Evolutionary conservation across 116 monocot genomes (phyloP).

Genomic region (Iris pallida): DNA sequence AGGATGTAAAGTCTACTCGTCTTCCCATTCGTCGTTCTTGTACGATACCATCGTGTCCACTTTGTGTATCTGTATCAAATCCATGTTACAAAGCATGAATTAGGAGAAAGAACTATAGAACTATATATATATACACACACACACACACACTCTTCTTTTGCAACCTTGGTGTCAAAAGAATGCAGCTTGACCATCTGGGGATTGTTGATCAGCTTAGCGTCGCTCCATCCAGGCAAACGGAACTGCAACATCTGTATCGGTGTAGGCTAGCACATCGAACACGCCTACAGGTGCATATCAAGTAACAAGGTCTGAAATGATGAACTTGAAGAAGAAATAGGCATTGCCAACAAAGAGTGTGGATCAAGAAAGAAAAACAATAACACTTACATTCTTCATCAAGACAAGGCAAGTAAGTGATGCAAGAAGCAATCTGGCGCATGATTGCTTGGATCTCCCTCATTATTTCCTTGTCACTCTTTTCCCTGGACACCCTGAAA

Average conservation of each 20-base stretch:
- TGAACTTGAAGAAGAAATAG: background rate
- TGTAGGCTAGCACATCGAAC: conserved; percentile 93
- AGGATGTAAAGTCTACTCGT: no score
- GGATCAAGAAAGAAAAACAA: background rate
- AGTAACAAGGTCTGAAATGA: background rate
- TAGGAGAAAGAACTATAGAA: background rate
- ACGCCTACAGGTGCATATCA: conserved; percentile 39
- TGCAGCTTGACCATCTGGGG: conserved; percentile 97
- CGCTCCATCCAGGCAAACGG: conserved; percentile 92
- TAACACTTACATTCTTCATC: conserved; percentile 73
- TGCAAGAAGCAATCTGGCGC: conserved; percentile 93
- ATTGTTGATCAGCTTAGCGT: conserved; percentile 87
- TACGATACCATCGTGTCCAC: conserved; percentile 83
- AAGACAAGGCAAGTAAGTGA: conserved; percentile 95
- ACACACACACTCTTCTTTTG: no score
- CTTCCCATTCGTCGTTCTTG: conserved; percentile 91
- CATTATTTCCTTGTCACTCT: conserved; percentile 97
- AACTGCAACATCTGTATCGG: conserved; percentile 70
- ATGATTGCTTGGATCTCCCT: conserved; percentile 99
- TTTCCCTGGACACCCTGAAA: conserved; percentile 72
- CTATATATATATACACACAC: no score
- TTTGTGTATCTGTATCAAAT: conserved; percentile 51
- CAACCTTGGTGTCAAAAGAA: conserved; percentile 94
- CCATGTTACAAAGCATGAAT: conserved; percentile 26
- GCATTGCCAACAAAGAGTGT: background rate